These are phyloP conservation scores for Fonsecaea erecta DNA, from an alignment of 2,329 filamentous ascomycete species.

Conservation along the genomic window DNA sequence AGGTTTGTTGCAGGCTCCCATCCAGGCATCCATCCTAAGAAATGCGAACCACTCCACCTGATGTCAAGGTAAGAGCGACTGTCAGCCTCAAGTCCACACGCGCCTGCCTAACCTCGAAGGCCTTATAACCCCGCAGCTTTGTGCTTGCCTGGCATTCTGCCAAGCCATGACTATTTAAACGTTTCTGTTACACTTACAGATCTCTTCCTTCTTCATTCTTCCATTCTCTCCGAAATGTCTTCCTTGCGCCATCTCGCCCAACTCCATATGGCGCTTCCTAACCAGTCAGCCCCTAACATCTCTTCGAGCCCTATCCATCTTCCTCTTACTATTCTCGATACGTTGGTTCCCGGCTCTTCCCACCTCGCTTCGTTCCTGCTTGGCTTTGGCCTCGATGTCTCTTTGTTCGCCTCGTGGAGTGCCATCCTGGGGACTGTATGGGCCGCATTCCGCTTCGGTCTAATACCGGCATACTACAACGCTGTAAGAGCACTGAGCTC, in stretches of 20 bases:
- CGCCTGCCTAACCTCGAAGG: background rate
- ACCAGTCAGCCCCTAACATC: background rate
- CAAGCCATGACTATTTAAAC: background rate
- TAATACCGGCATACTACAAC: conserved; percentile 39
- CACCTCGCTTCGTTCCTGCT: conserved; percentile 52
- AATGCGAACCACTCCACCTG: background rate
- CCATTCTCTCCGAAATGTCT: background rate
- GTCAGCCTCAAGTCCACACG: background rate
- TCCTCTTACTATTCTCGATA: conserved; percentile 54
- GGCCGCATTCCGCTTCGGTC: conserved; percentile 47
- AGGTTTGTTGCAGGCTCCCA: background rate
- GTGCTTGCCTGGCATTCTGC: background rate
- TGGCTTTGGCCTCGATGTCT: conserved; percentile 55
- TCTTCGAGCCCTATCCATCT: conserved; percentile 42
- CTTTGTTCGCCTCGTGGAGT: conserved; percentile 51
- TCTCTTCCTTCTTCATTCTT: background rate
- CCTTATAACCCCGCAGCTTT: background rate
- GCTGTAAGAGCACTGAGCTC: conserved; percentile 49
- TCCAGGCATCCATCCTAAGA: background rate
- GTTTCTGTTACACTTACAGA: background rate
- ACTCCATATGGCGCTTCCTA: conserved; percentile 5
- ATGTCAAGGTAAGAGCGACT: background rate
- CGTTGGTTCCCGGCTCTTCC: conserved; percentile 57
- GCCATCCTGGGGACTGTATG: conserved; percentile 49
- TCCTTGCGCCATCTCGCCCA: background rate